Evolutionary conservation across 495 filamentous ascomycete species (phyloP), one percentile per base, ranked within the genome.

Genomic region (Aspergillus conjunctus): DNA sequence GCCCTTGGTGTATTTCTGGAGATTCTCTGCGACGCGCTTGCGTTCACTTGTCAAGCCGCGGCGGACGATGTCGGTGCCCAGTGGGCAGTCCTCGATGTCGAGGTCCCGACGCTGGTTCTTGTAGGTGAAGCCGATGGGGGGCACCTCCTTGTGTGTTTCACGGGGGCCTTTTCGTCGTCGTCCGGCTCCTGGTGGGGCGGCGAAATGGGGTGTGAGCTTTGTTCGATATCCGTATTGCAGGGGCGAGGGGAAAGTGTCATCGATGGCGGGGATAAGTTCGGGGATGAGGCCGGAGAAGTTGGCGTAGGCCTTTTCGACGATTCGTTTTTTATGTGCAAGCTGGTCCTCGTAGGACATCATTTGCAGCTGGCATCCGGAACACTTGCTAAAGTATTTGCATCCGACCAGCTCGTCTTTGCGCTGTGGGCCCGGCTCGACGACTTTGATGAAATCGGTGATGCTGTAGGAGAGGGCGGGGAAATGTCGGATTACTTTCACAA

Each of bases 71-170:
- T 92, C 88, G 7, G 94, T 98, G 26, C 90, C 94, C 64, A 98
- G 92, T 6, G 94, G 94, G 66, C 94, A 98, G 68, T 98, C 94
- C 70, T 98, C 94, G 57, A 98, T 97, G 71, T 98, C 94, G 52
- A 98, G 73, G 15, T 91, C 89, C 46, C 74, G 76, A 46, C 86
- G 76, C 20, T 79, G 83, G 17, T 87, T 87, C 72, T 97, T 97
- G 54, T 80, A 79, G 71, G 88, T 91, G 74, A 95, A 98, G n/a
- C 94, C 94, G 70, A 98, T 92, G 4, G 89, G 80, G 0, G 94
- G 94, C 4, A 88, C 79, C 55, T 81, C 69, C 59, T 79, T 74
- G 41, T 73, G 68, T 26, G 74, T 68, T 64, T 73, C 66, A 21
- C 68, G 64, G 26, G 58, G 57, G 55, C 63, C 51, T 52, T 71